These are phyloP conservation scores for Adansonia gregorii DNA, from an alignment of 441 rosid genomes.

Conservation along the genomic window DNA sequence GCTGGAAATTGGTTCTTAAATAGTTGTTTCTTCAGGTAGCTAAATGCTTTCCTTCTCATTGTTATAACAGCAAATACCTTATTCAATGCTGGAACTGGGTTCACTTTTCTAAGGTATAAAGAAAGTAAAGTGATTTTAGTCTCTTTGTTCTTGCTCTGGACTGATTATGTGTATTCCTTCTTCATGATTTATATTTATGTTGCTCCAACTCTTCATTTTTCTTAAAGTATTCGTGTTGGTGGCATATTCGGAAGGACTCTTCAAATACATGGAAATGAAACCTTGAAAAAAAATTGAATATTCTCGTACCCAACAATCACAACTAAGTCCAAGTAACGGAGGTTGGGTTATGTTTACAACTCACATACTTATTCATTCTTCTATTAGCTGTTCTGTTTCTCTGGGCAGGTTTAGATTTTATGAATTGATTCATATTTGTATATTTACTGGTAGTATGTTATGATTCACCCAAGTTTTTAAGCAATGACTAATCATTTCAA, in stretches of 20 bases:
- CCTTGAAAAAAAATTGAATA: too few relatives aligned
- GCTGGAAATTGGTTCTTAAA: constrained; percentile 12
- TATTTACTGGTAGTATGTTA: neutral
- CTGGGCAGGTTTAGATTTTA: neutral
- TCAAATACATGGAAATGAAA: too few relatives aligned
- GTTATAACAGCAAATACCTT: constrained; percentile 22
- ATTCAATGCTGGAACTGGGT: constrained; percentile 17
- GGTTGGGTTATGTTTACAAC: too few relatives aligned
- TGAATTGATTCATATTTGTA: neutral
- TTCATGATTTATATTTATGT: neutral
- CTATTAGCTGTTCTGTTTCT: neutral
- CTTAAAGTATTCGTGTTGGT: too few relatives aligned
- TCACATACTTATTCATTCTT: neutral
- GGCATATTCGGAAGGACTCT: too few relatives aligned
- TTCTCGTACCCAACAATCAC: too few relatives aligned
- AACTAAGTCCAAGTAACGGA: too few relatives aligned
- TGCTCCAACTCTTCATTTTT: neutral
- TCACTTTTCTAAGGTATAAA: neutral
- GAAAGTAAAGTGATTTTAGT: neutral
- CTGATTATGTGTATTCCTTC: neutral
- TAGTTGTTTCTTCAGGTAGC: constrained; percentile 31
- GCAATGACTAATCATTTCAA: neutral
- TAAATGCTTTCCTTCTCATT: constrained; percentile 2
- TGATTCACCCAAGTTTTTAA: neutral
- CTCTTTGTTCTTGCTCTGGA: constrained; percentile 1